Percentiles rank a stretch among this genome's conserved stretches.
Evolutionary conservation across 768 basidiomycete genomes (phyloP).

Genomic region (Hortiboletus campestris): DNA sequence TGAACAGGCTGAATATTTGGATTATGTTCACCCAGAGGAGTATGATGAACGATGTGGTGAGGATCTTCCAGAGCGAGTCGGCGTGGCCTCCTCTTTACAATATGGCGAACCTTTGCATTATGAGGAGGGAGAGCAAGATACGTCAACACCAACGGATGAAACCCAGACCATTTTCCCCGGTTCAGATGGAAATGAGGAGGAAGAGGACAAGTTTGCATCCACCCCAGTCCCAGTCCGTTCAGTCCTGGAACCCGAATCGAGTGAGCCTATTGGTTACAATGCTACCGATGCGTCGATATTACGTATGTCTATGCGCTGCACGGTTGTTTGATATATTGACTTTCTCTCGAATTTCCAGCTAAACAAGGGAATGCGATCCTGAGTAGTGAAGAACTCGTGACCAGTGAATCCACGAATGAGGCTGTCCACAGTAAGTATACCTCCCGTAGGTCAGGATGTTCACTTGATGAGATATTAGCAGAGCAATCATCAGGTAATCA

Average conservation of each 20-base stretch:
- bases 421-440: slow-evolving; percentile 10
- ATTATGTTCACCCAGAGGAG: slow-evolving; percentile 34
- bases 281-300: background rate
- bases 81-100: slow-evolving; percentile 10
- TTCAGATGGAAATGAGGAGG: slow-evolving; percentile 17
- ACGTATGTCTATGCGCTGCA: slow-evolving; percentile 7
- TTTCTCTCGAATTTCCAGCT: slow-evolving; percentile 1
- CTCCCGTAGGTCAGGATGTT: background rate
- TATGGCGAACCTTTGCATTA: slow-evolving; percentile 20
- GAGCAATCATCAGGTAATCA: slow-evolving; percentile 10
- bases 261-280: background rate
- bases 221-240: slow-evolving; percentile 15
- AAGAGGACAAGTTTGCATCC: slow-evolving; percentile 5
- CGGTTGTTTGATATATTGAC: background rate
- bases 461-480: slow-evolving; percentile 5
- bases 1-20: slow-evolving; percentile 35
- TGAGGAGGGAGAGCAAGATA: slow-evolving; percentile 24
- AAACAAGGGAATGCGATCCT: background rate
- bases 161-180: slow-evolving; percentile 7
- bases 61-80: slow-evolving; percentile 31
- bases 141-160: slow-evolving; percentile 20
- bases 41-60: slow-evolving; percentile 38
- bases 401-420: slow-evolving; percentile 4
- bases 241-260: slow-evolving; percentile 8
- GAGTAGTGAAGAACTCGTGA: background rate